A percentile compares a stretch with the other conserved stretches of the same genome.
These are phyloP conservation scores for Trichoderma gracile DNA, from an alignment of 2,329 filamentous ascomycete genomes.

Conservation along the genomic window DNA sequence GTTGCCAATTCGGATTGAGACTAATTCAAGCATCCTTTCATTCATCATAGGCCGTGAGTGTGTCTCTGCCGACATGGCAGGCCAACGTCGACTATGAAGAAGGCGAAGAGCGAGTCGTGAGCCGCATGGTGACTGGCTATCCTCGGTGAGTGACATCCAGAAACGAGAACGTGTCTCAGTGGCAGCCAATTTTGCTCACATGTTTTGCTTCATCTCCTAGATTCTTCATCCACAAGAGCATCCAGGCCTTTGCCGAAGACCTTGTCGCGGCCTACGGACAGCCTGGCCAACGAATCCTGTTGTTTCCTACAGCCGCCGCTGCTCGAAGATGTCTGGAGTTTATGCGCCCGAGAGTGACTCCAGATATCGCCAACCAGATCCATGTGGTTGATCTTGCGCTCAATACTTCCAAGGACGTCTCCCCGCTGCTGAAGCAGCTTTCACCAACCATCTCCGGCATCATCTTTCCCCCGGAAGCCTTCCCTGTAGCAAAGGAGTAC, in stretches of 20 bases:
- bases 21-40: neutral
- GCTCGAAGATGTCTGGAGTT: slow-evolving; percentile 77
- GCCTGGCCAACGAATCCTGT: slow-evolving; percentile 67
- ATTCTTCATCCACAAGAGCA: slow-evolving; percentile 88
- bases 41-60: slow-evolving; percentile 76
- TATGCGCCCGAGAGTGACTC: slow-evolving; percentile 60
- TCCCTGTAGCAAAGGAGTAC: slow-evolving; percentile 80
- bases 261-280: slow-evolving; percentile 66
- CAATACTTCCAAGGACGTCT: slow-evolving; percentile 52
- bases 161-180: neutral
- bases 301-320: slow-evolving; percentile 73
- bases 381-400: slow-evolving; percentile 64
- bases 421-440: slow-evolving; percentile 55
- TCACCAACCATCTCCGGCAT: slow-evolving; percentile 67
- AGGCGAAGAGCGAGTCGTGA: slow-evolving; percentile 81
- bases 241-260: slow-evolving; percentile 69
- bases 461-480: slow-evolving; percentile 67
- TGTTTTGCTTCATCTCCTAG: slow-evolving; percentile 43
- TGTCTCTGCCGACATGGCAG: slow-evolving; percentile 91
- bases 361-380: slow-evolving; percentile 51
- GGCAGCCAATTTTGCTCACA: neutral
- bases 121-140: slow-evolving; percentile 86
- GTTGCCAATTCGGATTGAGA: neutral
- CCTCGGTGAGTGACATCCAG: slow-evolving; percentile 61
- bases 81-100: slow-evolving; percentile 94